These are phyloP conservation scores for Obelidium mucronatum DNA, from an alignment of 192 early-diverging fungal genomes.

Conservation along the genomic window DNA sequence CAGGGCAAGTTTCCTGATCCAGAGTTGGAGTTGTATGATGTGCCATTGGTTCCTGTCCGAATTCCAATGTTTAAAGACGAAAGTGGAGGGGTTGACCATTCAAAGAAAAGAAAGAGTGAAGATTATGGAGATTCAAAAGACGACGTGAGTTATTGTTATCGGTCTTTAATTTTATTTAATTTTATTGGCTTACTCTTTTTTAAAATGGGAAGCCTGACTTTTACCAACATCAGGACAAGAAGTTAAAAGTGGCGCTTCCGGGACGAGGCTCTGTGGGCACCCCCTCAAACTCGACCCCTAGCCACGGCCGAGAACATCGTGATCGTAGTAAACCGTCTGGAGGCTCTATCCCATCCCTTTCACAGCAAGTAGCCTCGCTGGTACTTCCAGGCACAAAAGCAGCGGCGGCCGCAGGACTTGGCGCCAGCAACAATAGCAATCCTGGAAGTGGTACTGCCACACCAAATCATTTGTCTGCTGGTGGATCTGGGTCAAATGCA, in stretches of 20 bases:
- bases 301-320: not conserved
- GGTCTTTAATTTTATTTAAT: not conserved
- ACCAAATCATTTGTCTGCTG: not conserved
- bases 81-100: not conserved
- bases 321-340: not conserved
- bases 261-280: not conserved
- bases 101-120: slow-evolving; percentile 25
- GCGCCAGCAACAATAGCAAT: not conserved
- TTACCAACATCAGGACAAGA: slow-evolving; percentile 21
- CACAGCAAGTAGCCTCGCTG: slow-evolving; percentile 26
- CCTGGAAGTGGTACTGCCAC: slow-evolving; percentile 5
- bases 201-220: not conserved
- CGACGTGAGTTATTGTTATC: slow-evolving; percentile 21
- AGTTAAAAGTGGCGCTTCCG: not conserved
- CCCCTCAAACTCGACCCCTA: not conserved
- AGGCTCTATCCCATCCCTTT: slow-evolving; percentile 24
- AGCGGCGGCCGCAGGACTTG: not conserved
- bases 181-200: not conserved
- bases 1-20: slow-evolving; percentile 54
- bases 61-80: slow-evolving; percentile 27
- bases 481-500: not conserved
- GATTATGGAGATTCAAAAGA: slow-evolving; percentile 43
- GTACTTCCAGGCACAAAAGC: slow-evolving; percentile 20
- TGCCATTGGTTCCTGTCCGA: slow-evolving; percentile 3
- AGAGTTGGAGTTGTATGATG: slow-evolving; percentile 29